phyloP scores from a whole-genome alignment of 2,329 filamentous ascomycete genomes.

The Neofusicoccum cordaticola region DNA sequence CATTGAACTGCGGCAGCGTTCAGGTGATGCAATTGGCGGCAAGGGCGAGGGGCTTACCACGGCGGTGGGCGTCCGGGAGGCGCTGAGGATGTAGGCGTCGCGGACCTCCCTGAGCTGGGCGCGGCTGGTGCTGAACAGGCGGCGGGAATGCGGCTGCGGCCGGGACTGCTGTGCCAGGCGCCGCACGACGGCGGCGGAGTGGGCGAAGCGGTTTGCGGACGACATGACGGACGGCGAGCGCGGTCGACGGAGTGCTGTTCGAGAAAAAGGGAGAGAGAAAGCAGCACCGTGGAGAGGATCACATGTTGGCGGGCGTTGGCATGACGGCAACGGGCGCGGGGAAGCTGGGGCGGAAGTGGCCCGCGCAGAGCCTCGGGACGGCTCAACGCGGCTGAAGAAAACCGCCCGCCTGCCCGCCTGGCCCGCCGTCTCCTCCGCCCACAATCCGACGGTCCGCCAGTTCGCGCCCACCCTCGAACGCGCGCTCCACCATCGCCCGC shows the following conservation, averaged over 20 bases:
- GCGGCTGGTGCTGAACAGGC: constrained; percentile 36
- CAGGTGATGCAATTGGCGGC: neutral
- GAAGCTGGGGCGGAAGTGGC: neutral
- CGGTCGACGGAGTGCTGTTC: neutral
- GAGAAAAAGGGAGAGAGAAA: neutral
- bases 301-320: neutral
- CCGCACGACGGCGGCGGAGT: neutral
- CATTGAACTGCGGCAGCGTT: constrained; percentile 73
- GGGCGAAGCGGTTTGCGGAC: neutral
- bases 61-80: constrained; percentile 81
- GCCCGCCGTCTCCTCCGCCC: neutral
- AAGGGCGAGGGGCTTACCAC: constrained; percentile 58
- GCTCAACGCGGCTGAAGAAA: neutral
- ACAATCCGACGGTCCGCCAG: neutral
- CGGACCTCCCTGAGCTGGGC: constrained; percentile 62
- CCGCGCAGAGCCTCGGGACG: constrained; percentile 7
- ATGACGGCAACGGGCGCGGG: neutral
- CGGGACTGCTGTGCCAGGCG: neutral
- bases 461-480: neutral
- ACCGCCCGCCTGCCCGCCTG: neutral
- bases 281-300: neutral
- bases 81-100: constrained; percentile 92
- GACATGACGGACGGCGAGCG: neutral
- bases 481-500: neutral
- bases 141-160: constrained; percentile 4